phyloP scores from a whole-genome alignment of 2,329 filamentous ascomycete species.

The Orbilia ellipsospora region DNA sequence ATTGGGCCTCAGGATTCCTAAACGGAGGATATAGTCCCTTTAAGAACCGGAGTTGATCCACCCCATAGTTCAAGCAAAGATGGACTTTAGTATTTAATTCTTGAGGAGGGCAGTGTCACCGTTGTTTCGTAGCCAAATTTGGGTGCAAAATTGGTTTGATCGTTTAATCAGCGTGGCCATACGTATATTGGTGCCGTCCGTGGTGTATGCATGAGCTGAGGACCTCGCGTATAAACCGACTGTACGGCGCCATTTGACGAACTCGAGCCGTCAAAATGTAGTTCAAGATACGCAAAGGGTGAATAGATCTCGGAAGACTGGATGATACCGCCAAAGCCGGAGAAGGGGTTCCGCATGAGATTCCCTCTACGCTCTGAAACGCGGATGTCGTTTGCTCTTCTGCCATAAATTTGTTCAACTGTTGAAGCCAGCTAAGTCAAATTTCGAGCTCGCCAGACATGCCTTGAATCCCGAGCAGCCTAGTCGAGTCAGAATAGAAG shows the following conservation, averaged over 20 bases:
- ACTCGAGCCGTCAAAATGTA: too few species aligned
- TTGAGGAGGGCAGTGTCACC: neutral
- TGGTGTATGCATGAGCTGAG: too few species aligned
- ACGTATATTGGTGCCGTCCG: too few species aligned
- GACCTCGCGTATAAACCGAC: neutral
- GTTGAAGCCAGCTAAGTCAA: too few species aligned
- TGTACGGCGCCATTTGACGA: neutral
- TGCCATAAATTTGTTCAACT: too few species aligned
- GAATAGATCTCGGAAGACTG: neutral
- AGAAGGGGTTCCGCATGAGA: neutral
- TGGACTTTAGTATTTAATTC: neutral
- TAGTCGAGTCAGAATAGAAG: too few species aligned
- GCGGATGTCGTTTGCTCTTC: slow-evolving; percentile 8
- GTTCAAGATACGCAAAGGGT: neutral
- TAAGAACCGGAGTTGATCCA: too few species aligned
- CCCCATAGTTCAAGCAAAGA: too few species aligned
- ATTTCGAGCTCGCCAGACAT: too few species aligned
- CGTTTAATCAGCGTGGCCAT: too few species aligned
- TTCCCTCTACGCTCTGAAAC: slow-evolving; percentile 15
- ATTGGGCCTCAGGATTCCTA: slow-evolving; percentile 4
- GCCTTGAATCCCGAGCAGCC: too few species aligned
- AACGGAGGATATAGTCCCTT: neutral
- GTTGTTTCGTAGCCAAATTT: slow-evolving; percentile 1
- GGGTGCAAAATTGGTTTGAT: neutral
- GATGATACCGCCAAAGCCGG: slow-evolving; percentile 23